Evolutionary conservation across 2,329 filamentous ascomycete species (phyloP).

Genomic region (Fusarium sp.): DNA sequence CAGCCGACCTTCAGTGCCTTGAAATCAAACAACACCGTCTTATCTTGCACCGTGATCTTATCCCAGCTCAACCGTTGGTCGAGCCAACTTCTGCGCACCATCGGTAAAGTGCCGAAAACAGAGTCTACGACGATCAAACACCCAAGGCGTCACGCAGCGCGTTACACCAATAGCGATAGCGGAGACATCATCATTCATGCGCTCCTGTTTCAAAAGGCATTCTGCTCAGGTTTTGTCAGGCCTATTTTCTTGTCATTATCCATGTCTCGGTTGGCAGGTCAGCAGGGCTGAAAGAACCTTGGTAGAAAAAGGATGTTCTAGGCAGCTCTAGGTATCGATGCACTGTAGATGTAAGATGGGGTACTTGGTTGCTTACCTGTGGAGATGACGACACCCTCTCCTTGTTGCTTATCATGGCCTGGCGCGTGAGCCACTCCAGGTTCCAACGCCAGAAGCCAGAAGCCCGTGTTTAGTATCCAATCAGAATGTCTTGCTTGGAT

Average conservation of each 20-base stretch:
- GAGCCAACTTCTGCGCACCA: background rate
- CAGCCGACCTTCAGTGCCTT: background rate
- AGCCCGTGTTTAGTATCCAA: conserved; percentile 19
- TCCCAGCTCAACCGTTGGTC: conserved; percentile 2
- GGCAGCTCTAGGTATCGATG: conserved; percentile 25
- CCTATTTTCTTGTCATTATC: conserved; percentile 1
- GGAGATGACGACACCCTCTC: conserved; percentile 44
- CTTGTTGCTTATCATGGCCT: conserved; percentile 29
- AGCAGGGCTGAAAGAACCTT: conserved; percentile 31
- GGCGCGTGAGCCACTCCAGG: background rate
- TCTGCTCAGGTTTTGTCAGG: conserved; percentile 1
- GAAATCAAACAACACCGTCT: background rate
- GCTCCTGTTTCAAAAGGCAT: conserved; percentile 3
- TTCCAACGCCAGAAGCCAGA: background rate
- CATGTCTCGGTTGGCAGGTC: conserved; percentile 17
- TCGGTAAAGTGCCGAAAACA: conserved; percentile 16
- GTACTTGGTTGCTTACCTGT: background rate
- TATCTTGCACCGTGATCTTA: conserved; percentile 19
- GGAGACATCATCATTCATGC: conserved; percentile 15
- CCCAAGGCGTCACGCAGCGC: conserved; percentile 14
- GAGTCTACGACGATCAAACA: conserved; percentile 20
- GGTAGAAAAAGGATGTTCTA: conserved; percentile 35
- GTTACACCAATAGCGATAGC: background rate
- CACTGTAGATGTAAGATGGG: background rate
- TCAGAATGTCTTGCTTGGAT: background rate